Evolutionary conservation across 306 rosid species (phyloP).

Genomic region (Gillenia trifoliata): DNA sequence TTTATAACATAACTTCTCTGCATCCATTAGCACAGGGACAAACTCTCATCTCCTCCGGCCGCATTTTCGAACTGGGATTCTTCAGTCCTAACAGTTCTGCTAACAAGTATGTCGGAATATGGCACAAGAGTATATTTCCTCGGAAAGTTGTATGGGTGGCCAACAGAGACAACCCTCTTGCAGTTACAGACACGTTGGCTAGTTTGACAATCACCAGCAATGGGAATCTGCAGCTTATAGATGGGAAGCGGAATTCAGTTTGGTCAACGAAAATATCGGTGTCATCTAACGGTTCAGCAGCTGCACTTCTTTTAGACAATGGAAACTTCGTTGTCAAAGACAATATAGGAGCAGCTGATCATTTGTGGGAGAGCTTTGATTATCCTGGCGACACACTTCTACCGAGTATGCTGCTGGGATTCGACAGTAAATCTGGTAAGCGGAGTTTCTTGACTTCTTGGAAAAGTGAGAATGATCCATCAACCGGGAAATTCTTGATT

Average conservation of each 20-base stretch:
- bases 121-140: not conserved
- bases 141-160: not conserved
- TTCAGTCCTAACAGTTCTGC: not conserved
- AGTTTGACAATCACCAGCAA: conserved; percentile 5
- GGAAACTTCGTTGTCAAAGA: conserved; percentile 19
- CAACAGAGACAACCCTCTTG: not conserved
- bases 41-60: not conserved
- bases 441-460: conserved; percentile 25
- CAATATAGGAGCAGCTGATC: not conserved
- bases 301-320: conserved; percentile 26
- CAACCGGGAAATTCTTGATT: conserved; percentile 21
- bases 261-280: conserved; percentile 26
- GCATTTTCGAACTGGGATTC: not conserved
- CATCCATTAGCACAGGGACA: not conserved
- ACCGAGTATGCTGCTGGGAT: conserved; percentile 26
- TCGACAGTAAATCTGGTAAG: conserved; percentile 26
- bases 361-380: conserved; percentile 42
- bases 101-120: not conserved
- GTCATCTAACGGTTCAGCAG: conserved; percentile 10
- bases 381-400: conserved; percentile 32
- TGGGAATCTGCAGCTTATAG: conserved; percentile 28
- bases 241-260: conserved; percentile 8
- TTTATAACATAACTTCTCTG: not conserved
- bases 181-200: not conserved
- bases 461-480: conserved; percentile 40